A percentile compares a stretch with the other conserved stretches of the same genome.
Evolutionary conservation across 2,329 filamentous ascomycete genomes (phyloP).

Genomic region (Fusarium sp.): DNA sequence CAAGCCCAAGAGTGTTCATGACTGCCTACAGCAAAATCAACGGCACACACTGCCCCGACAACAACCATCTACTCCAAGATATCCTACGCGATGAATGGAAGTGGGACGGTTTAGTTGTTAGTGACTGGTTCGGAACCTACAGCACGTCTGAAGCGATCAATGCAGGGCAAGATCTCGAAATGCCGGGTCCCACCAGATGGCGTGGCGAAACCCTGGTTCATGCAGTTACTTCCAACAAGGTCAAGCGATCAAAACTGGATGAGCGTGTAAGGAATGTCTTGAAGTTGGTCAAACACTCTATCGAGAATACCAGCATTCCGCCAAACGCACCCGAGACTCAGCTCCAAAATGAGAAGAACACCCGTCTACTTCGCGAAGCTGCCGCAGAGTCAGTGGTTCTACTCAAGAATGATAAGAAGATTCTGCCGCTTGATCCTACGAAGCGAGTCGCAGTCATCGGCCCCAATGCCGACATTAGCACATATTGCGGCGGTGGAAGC

Average conservation of each 20-base stretch:
- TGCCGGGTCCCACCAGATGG: constrained; percentile 3
- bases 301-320: background rate
- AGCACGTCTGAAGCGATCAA: constrained; percentile 9
- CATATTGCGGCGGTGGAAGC: constrained; percentile 12
- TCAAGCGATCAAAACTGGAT: background rate
- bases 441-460: background rate
- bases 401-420: background rate
- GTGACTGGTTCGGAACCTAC: constrained; percentile 6
- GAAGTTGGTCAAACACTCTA: constrained; percentile 10
- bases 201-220: background rate
- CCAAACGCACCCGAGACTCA: constrained; percentile 1
- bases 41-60: background rate
- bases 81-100: constrained; percentile 14
- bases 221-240: constrained; percentile 1
- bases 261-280: background rate
- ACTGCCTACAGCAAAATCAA: constrained; percentile 10
- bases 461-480: background rate
- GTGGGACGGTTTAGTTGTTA: background rate
- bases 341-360: accelerated
- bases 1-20: background rate
- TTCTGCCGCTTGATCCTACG: background rate
- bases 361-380: background rate
- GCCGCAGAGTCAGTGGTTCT: background rate
- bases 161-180: constrained; percentile 10
- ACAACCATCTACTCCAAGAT: background rate